phyloP scores from a whole-genome alignment of 106 monocot species.

The Dioscorea zingiberensis region DNA sequence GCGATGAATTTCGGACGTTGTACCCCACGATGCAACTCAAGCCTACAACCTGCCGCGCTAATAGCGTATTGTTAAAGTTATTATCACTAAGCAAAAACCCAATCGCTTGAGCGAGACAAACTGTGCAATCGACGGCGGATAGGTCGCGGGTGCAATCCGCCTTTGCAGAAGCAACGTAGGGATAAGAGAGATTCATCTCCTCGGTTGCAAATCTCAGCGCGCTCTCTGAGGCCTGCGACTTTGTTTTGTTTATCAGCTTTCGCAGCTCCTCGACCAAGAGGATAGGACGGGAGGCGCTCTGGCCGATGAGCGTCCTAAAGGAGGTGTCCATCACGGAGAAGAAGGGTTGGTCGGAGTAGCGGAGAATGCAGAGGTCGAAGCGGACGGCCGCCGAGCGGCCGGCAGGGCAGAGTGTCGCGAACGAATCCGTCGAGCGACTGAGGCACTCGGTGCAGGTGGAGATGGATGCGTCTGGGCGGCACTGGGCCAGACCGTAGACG shows the following conservation, averaged over 20 bases:
- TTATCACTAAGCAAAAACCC: not conserved
- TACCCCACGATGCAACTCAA: not conserved
- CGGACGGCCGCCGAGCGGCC: not conserved
- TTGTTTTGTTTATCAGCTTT: not conserved
- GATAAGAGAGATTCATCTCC: not conserved
- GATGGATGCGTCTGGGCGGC: too few relatives aligned
- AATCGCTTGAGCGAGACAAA: not conserved
- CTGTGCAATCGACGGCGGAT: not conserved
- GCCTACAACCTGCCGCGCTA: too few relatives aligned
- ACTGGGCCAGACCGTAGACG: too few relatives aligned
- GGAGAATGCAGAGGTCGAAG: conserved; percentile 8
- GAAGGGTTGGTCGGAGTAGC: conserved; percentile 6
- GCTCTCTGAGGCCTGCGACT: not conserved
- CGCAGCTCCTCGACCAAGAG: not conserved
- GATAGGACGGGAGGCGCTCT: not conserved
- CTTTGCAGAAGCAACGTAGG: not conserved
- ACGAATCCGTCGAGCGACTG: not conserved
- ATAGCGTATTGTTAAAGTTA: too few relatives aligned
- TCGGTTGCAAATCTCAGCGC: conserved; percentile 8
- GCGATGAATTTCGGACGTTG: not conserved
- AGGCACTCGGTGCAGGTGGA: not conserved
- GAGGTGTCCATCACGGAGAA: not conserved
- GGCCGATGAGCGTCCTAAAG: not conserved
- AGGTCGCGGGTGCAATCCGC: conserved; percentile 21
- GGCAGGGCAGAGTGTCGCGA: conserved; percentile 1